These are phyloP conservation scores for Coniferiporia weirii DNA, from an alignment of 1,284 basidiomycete genomes.

Conservation along the genomic window DNA sequence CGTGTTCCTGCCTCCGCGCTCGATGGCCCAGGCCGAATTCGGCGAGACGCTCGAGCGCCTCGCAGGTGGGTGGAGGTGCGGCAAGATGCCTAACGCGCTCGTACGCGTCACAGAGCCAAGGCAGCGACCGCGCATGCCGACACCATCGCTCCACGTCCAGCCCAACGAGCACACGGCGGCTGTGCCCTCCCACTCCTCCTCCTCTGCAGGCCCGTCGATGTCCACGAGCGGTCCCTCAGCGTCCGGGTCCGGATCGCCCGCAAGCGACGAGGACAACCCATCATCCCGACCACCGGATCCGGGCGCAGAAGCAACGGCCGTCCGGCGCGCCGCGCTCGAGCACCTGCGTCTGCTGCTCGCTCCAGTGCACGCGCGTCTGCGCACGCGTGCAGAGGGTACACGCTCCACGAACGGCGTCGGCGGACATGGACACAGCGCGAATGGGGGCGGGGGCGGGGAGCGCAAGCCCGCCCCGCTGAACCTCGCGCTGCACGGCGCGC, in stretches of 20 bases:
- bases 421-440: conserved; percentile 8
- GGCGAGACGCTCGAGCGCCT: conserved; percentile 74
- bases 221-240: conserved; percentile 1
- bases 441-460: conserved; percentile 30
- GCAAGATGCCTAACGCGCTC: conserved; percentile 7
- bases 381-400: conserved; percentile 45
- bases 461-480: conserved; percentile 64
- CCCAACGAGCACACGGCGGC: conserved; percentile 8
- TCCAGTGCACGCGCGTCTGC: conserved; percentile 56
- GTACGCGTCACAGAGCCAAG: conserved; percentile 9
- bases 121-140: not conserved
- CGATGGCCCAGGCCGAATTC: conserved; percentile 82
- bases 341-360: conserved; percentile 62
- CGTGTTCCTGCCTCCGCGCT: conserved; percentile 74
- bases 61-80: conserved; percentile 54
- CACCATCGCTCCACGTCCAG: conserved; percentile 17
- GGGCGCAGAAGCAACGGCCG: conserved; percentile 21
- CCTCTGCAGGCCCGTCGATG: conserved; percentile 15
- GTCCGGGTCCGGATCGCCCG: conserved; percentile 13
- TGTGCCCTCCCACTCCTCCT: conserved; percentile 3
- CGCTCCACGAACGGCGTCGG: conserved; percentile 37
- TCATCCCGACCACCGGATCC: conserved; percentile 15
- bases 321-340: conserved; percentile 47
- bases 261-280: conserved; percentile 12
- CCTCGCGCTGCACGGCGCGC: conserved; percentile 76